Evolutionary conservation across 495 filamentous ascomycete species (phyloP).

Genomic region (Aspergillus asperescens): DNA sequence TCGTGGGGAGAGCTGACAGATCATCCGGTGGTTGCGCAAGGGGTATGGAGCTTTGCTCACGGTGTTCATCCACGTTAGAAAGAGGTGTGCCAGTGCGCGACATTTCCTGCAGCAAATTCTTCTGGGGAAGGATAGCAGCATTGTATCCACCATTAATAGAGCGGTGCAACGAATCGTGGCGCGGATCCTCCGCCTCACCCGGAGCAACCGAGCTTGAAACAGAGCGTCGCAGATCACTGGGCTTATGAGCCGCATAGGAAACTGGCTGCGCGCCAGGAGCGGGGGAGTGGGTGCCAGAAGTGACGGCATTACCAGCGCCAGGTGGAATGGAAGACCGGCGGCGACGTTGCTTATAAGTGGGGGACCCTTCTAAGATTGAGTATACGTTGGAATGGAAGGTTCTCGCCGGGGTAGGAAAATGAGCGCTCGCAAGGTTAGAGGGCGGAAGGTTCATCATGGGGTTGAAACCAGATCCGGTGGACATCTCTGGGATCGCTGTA

Average conservation of each 20-base stretch:
- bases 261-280: slow-evolving; percentile 30
- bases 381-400: slow-evolving; percentile 79
- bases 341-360: slow-evolving; percentile 95
- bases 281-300: slow-evolving; percentile 49
- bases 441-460: slow-evolving; percentile 88
- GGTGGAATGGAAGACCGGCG: slow-evolving; percentile 88
- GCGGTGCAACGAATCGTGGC: slow-evolving; percentile 53
- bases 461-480: slow-evolving; percentile 52
- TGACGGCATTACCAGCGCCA: slow-evolving; percentile 57
- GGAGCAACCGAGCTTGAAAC: slow-evolving; percentile 86
- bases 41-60: slow-evolving; percentile 60
- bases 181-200: slow-evolving; percentile 70
- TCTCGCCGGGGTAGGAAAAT: slow-evolving; percentile 63
- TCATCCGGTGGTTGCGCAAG: slow-evolving; percentile 63
- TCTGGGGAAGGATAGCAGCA: slow-evolving; percentile 63
- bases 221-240: slow-evolving; percentile 85
- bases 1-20: slow-evolving; percentile 57
- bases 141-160: slow-evolving; percentile 52
- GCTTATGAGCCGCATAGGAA: slow-evolving; percentile 59
- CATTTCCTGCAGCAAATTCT: slow-evolving; percentile 71
- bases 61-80: slow-evolving; percentile 71
- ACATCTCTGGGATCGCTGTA: slow-evolving; percentile 84
- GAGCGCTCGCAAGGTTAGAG: slow-evolving; percentile 71
- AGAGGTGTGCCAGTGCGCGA: slow-evolving; percentile 87
- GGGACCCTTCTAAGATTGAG: slow-evolving; percentile 94